Evolutionary conservation across 768 basidiomycete genomes (phyloP), one percentile per base, ranked within the genome.

Genomic region (Dictyophora rubrovolvata): DNA sequence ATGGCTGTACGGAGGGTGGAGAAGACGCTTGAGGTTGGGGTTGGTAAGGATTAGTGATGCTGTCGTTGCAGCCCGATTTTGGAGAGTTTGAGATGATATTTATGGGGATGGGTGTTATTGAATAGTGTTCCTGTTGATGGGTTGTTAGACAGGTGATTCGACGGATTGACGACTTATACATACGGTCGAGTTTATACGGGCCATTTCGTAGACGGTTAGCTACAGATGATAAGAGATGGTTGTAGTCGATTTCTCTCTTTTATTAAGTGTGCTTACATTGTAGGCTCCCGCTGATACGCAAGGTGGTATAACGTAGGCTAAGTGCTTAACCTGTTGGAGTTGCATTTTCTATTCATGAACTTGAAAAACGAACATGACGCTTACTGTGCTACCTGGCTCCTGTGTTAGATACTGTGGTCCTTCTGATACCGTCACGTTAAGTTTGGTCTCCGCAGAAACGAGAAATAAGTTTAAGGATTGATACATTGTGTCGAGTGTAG

Each of bases 131-230:
- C 62, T 63, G 47, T 20, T 46, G 35, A 58, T 33, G 23, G 9
- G 18, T 59, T 56, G 36, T 28, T 28, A 33, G n/a, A 18, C 3
- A 35, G 33, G 18, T 5, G 55, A 7, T 16, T 28, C 7, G 28
- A 7, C 7, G 18, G 18, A 61, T 37, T 54, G 28, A 20, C 17
- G 23, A 11, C 22, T n/a, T n/a, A 33, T n/a, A 59, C 63, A n/a
- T 36, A 61, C 62, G 21, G 65, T 53, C 23, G 65, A 67, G 33
- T 74, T 66, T 37, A 74, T 65, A 22, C 68, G 66, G 2, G 74
- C 73, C 3, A 64, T 60, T 61, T 80, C 79, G 61, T 80, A 79
- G 52, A 77, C 69, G 1, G 77, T 79, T 42, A 78, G 64, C 78
- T 80, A 55, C 7, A 22, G 16, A 28, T 18, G 11, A 28, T n/a